These are phyloP conservation scores for Maudiozyma turicensis DNA, from an alignment of 805 yeast genomes.

Conservation along the genomic window DNA sequence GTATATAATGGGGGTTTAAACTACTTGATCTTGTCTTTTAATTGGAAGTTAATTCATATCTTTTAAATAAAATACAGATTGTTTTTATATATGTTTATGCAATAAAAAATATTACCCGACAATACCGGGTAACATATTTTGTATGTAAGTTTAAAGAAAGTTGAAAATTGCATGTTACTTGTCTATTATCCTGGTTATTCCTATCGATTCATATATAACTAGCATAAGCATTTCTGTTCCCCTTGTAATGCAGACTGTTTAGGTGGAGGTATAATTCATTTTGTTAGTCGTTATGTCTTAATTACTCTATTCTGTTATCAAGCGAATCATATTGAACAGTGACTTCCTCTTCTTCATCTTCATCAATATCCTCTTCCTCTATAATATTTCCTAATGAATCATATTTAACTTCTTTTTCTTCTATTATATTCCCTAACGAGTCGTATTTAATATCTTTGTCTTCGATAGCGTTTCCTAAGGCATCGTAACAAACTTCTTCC, in stretches of 20 bases:
- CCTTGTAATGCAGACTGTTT: too few species aligned
- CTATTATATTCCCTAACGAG: slow-evolving; percentile 15
- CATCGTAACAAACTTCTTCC: slow-evolving; percentile 9
- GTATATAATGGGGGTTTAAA: background rate
- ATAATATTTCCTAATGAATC: slow-evolving; percentile 14
- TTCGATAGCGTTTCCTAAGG: slow-evolving; percentile 18
- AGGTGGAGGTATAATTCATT: too few species aligned
- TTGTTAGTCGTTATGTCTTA: background rate
- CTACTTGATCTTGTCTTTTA: background rate
- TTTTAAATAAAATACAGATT: too few species aligned
- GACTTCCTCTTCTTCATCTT: slow-evolving; percentile 15
- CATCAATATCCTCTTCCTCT: slow-evolving; percentile 20
- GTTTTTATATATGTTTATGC: too few species aligned
- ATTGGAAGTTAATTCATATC: too few species aligned
- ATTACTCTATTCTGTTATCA: slow-evolving; percentile 16
- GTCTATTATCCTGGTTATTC: too few species aligned
- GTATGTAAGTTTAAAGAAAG: too few species aligned
- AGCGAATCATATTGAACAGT: slow-evolving; percentile 13
- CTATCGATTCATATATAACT: too few species aligned
- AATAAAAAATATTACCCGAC: too few species aligned
- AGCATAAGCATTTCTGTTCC: too few species aligned
- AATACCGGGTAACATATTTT: too few species aligned
- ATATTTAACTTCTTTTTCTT: slow-evolving; percentile 1
- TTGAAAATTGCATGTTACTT: too few species aligned
- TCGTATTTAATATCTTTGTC: slow-evolving; percentile 11